Evolutionary conservation across 1,284 basidiomycete genomes (phyloP).

Genomic region (Chondrostereum purpureum): DNA sequence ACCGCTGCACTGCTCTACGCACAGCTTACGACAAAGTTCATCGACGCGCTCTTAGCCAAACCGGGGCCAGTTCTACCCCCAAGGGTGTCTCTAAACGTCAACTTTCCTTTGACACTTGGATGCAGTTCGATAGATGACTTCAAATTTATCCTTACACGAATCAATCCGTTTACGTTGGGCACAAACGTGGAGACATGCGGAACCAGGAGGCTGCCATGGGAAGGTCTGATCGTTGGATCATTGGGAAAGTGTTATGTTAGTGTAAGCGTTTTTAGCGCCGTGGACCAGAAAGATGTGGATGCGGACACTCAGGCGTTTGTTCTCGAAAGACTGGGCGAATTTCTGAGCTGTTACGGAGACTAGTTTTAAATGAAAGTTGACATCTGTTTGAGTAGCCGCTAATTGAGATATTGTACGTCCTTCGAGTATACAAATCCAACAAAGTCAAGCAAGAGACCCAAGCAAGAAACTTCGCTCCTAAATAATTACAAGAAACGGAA

Average conservation of each 20-base stretch:
- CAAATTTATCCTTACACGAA: slow-evolving; percentile 41
- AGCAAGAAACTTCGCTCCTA: no score
- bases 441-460: no score
- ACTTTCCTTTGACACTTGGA: slow-evolving; percentile 35
- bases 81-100: slow-evolving; percentile 41
- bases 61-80: slow-evolving; percentile 31
- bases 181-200: slow-evolving; percentile 39
- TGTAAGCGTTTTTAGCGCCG: slow-evolving; percentile 40
- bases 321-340: slow-evolving; percentile 26
- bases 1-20: slow-evolving; percentile 36
- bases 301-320: slow-evolving; percentile 34
- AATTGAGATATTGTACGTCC: no score
- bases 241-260: slow-evolving; percentile 35
- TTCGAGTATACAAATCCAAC: no score
- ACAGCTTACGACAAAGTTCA: slow-evolving; percentile 33
- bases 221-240: slow-evolving; percentile 27
- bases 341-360: slow-evolving; percentile 27
- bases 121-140: slow-evolving; percentile 31
- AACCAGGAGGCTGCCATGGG: slow-evolving; percentile 31
- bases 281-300: slow-evolving; percentile 36
- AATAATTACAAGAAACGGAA: no score
- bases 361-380: no score
- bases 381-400: no score
- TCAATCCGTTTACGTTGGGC: slow-evolving; percentile 22
- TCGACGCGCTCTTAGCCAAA: slow-evolving; percentile 24